phyloP scores from a whole-genome alignment of 441 rosid species.

The Daphne laureola region DNA sequence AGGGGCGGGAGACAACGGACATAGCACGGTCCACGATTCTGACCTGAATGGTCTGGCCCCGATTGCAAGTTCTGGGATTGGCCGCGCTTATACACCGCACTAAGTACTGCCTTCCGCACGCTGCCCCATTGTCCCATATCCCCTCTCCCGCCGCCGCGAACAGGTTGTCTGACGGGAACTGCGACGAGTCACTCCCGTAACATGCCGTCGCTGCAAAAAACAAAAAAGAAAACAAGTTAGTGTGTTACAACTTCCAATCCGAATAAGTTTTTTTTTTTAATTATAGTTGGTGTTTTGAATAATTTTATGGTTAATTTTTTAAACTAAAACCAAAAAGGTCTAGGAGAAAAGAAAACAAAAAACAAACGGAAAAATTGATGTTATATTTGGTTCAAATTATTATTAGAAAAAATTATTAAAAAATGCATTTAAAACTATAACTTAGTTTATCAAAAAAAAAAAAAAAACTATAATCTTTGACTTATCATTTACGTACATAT shows the following conservation, averaged over 20 bases:
- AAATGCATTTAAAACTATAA: no score
- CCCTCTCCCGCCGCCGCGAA: conserved; percentile 57
- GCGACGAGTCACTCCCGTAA: conserved; percentile 27
- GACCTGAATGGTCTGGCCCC: conserved; percentile 24
- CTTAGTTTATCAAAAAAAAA: no score
- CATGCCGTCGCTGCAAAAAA: conserved; percentile 44
- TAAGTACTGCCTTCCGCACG: conserved; percentile 45
- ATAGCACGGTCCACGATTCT: conserved; percentile 35
- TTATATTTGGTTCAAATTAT: no score
- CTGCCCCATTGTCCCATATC: conserved; percentile 61
- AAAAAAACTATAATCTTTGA: no score
- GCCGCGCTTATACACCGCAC: conserved; percentile 47
- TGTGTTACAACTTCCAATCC: not conserved
- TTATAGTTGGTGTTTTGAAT: no score
- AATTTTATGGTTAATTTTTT: no score
- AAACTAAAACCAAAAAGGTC: no score
- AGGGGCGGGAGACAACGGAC: conserved; percentile 28
- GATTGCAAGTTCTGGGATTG: conserved; percentile 21
- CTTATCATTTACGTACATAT: no score
- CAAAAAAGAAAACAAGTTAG: not conserved
- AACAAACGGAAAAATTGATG: no score
- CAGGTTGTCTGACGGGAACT: conserved; percentile 37
- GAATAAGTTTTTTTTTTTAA: no score
- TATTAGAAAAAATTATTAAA: no score
- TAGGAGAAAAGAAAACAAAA: no score